Base-by-base conservation (phyloP, 192 early-diverging fungal genomes). In the Rhizophagus clarus region DNA sequence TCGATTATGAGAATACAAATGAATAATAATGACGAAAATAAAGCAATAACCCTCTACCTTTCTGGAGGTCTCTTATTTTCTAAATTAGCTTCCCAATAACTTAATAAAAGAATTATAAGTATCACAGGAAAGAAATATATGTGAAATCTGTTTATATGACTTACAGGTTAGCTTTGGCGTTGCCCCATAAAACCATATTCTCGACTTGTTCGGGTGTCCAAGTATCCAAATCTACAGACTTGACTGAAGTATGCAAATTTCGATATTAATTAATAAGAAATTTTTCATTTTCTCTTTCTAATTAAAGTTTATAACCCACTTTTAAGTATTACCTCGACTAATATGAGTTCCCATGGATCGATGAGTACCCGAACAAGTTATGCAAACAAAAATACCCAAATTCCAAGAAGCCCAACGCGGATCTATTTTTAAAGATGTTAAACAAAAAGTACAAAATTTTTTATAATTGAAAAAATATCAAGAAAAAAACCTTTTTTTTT, bases 281-380 rank as follows among this genome's bases (percentile, higher is more conserved):
- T 22, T 31, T 47, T 42, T 42, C 40, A 10, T 9, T 42, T 9
- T n/a, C 5, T 6, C 31, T 32, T 28, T 17, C 11, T 66, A 29
- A 15, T 56, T 45, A 78, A 31, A 31, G 24, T 42, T 7, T n/a
- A 49, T 3, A 72, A 63, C 14, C 14, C 0, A 60, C 12, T 69
- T 24, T 40, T 0, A 22, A 29, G 32, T 34, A 34, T 34, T 88
- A 94, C 94, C 94, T 92, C 95, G 92, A 61, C 90, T 91, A 76
- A 96, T 94, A 82, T 96, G 94, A 28, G 93, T 94, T 66, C 94
- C 94, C 88, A 96, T 90, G 9, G 91, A 93, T 10, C 94, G 89
- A 83, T 96, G 94, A 66, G 92, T 86, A 29, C 94, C 94, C 29
- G 90, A 91, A 76, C 90, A 91, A 22, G 87, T 85, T 74, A 91